phyloP scores from a whole-genome alignment of 2,329 filamentous ascomycete genomes.

The Fusarium mexicanum region DNA sequence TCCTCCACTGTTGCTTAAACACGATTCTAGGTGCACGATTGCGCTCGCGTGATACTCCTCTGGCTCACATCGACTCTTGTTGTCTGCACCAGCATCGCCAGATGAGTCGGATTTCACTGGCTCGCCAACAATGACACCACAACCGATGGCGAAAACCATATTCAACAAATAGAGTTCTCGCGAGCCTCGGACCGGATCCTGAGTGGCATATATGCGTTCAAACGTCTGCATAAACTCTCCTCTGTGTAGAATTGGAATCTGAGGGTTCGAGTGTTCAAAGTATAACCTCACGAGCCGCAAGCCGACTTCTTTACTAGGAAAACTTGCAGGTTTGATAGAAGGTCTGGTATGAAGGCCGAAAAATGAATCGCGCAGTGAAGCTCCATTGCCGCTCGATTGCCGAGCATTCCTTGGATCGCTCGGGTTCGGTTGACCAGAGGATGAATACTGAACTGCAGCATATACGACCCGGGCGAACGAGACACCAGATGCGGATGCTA shows the following conservation, averaged over 20 bases:
- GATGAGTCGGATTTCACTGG: conserved; percentile 59
- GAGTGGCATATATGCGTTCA: conserved; percentile 78
- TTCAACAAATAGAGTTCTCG: conserved; percentile 93
- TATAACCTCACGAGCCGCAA: conserved; percentile 81
- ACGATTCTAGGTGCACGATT: conserved; percentile 89
- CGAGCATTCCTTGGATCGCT: conserved; percentile 40
- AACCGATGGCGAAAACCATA: conserved; percentile 96
- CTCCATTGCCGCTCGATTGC: conserved; percentile 58
- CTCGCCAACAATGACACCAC: conserved; percentile 86
- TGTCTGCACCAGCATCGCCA: conserved; percentile 43
- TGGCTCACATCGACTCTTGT: conserved; percentile 70
- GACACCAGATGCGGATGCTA: conserved; percentile 88
- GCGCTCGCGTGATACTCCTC: conserved; percentile 97
- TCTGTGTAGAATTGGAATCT: conserved; percentile 91
- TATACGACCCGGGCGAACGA: conserved; percentile 95
- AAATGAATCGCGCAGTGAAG: conserved; percentile 93
- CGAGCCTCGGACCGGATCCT: conserved; percentile 73
- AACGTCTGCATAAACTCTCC: conserved; percentile 91
- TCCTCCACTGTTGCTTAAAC: conserved; percentile 85
- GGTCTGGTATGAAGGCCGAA: conserved; percentile 95
- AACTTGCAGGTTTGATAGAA: conserved; percentile 84
- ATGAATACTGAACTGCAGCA: conserved; percentile 83
- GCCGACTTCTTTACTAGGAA: conserved; percentile 81
- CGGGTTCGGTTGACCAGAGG: conserved; percentile 67
- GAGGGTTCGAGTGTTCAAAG: conserved; percentile 95